A percentile compares a stretch with the other conserved stretches of the same genome.
Evolutionary conservation across 225 moss, liverwort and hornwort species (phyloP).

Genomic region (Rhytidiadelphus loreus): DNA sequence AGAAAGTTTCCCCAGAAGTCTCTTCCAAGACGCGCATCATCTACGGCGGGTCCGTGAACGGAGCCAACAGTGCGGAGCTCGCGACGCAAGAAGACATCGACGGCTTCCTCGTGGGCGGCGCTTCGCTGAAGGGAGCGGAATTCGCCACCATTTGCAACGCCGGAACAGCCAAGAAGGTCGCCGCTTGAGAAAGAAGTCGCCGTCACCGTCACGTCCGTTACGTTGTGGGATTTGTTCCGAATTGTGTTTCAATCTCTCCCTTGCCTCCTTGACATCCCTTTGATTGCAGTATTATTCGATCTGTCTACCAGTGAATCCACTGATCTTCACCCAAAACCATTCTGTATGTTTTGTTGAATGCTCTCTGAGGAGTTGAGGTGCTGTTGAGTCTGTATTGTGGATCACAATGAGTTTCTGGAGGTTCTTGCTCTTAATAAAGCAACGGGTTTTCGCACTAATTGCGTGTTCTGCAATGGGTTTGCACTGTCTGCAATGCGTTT

Average conservation of each 20-base stretch:
- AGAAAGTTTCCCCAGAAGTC: background rate
- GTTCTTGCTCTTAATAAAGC: background rate
- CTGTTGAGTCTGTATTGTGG: background rate
- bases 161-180: constrained; percentile 22
- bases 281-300: background rate
- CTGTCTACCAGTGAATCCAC: background rate
- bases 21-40: background rate
- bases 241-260: background rate
- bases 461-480: background rate
- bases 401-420: background rate
- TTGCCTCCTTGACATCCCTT: background rate
- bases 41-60: background rate
- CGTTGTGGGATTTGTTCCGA: background rate
- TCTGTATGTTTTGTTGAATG: background rate
- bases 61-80: background rate
- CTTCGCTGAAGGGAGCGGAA: constrained; percentile 64
- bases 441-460: background rate
- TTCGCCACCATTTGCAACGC: constrained; percentile 78
- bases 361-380: background rate
- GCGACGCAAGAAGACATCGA: background rate
- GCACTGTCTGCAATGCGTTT: background rate
- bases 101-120: background rate
- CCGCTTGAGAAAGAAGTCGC: background rate
- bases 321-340: background rate
- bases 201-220: background rate